phyloP scores from a whole-genome alignment of 345 rosid genomes.

The Syzygium grande region DNA sequence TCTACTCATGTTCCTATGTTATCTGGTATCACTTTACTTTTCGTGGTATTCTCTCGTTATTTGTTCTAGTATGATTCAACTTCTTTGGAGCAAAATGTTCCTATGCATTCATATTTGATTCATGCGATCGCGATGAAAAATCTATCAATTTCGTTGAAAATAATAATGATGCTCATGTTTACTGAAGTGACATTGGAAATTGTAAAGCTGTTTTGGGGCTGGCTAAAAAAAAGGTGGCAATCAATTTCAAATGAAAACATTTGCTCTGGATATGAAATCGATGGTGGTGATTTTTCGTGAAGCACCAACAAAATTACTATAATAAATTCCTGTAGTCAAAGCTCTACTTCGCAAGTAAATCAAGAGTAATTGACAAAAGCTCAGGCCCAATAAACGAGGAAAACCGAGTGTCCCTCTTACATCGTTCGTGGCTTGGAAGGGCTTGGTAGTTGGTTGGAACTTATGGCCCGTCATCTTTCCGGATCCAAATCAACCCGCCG shows the following conservation, averaged over 20 bases:
- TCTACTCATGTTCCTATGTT: background rate
- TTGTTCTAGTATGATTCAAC: background rate
- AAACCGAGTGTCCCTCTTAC: background rate
- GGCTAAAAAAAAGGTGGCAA: background rate
- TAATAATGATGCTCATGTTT: background rate
- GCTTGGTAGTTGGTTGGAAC: background rate
- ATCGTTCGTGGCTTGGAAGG: background rate
- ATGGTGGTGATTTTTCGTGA: background rate
- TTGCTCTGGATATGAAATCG: background rate
- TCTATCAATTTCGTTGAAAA: background rate
- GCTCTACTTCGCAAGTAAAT: background rate
- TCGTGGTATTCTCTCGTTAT: background rate
- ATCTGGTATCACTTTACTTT: background rate
- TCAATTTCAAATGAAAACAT: background rate
- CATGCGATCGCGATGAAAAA: rapidly evolving
- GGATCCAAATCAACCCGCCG: background rate
- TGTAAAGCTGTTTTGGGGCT: background rate
- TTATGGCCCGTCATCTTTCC: background rate
- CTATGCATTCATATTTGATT: background rate
- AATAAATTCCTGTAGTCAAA: background rate
- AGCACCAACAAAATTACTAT: background rate
- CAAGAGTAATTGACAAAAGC: background rate
- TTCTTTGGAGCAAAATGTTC: background rate
- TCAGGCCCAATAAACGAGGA: background rate
- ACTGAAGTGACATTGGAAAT: background rate